Evolutionary conservation across 768 basidiomycete species (phyloP).

Genomic region (Aureoboletus auriporus): DNA sequence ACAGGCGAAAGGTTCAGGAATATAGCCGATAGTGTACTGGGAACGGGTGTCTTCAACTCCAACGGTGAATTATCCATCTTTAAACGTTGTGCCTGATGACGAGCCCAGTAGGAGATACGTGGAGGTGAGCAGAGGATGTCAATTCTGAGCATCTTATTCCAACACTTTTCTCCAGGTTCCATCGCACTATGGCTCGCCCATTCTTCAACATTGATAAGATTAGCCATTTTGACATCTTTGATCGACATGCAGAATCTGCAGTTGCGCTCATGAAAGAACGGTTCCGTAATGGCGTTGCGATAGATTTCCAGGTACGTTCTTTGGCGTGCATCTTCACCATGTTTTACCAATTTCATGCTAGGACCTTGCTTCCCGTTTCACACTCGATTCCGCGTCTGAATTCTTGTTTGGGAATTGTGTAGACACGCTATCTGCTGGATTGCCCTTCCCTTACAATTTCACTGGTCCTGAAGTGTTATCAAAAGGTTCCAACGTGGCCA

Average conservation of each 20-base stretch:
- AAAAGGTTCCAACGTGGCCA: constrained; percentile 11
- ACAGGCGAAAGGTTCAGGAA: too few species aligned
- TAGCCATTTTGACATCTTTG: constrained; percentile 60
- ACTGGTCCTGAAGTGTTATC: constrained; percentile 2
- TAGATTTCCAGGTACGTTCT: constrained; percentile 54
- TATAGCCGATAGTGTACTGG: too few species aligned
- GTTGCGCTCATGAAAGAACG: constrained; percentile 42
- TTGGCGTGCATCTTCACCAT: neutral
- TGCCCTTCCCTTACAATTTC: constrained; percentile 37
- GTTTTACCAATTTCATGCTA: constrained; percentile 9
- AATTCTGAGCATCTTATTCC: too few species aligned
- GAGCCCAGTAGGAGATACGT: too few species aligned
- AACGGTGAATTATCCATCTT: too few species aligned
- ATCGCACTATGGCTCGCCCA: constrained; percentile 63
- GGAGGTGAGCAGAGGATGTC: too few species aligned
- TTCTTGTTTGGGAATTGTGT: constrained; percentile 48
- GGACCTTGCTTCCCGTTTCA: constrained; percentile 44
- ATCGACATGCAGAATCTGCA: constrained; percentile 45
- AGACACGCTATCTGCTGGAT: constrained; percentile 31
- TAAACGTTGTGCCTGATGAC: too few species aligned
- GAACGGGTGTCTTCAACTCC: too few species aligned
- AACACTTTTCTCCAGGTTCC: constrained; percentile 38
- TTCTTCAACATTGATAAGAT: constrained; percentile 64
- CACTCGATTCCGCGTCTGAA: constrained; percentile 50
- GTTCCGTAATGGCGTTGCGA: constrained; percentile 42